These are phyloP conservation scores for Jackrogersella multiformis DNA, from an alignment of 495 filamentous ascomycete genomes.

Conservation along the genomic window DNA sequence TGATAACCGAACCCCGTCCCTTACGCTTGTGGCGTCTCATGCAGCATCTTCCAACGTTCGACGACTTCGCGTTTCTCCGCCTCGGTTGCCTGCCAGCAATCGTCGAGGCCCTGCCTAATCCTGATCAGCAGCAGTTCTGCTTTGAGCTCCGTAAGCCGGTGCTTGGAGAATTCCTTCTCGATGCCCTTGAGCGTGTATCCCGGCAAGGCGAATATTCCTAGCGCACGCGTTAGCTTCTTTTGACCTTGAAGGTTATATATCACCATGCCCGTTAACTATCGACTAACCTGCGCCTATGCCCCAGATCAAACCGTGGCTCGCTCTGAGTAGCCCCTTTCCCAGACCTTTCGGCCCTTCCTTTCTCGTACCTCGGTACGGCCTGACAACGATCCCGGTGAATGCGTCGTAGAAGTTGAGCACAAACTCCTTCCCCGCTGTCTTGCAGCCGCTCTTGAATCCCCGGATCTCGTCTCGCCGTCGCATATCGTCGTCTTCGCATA, in stretches of 20 bases:
- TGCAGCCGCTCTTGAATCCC: conserved; percentile 63
- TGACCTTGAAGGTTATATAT: not conserved
- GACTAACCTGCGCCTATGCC: conserved; percentile 10
- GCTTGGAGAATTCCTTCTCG: conserved; percentile 68
- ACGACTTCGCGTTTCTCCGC: conserved; percentile 40
- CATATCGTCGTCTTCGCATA: conserved; percentile 51
- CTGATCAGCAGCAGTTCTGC: conserved; percentile 40
- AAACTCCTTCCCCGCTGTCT: conserved; percentile 62
- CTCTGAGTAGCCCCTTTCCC: conserved; percentile 42
- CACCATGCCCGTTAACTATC: not conserved
- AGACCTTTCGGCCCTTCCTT: conserved; percentile 53
- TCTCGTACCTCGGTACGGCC: conserved; percentile 50
- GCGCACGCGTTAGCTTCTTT: not conserved
- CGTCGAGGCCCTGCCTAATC: conserved; percentile 42
- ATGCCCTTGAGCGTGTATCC: conserved; percentile 70
- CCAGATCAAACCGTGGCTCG: not conserved
- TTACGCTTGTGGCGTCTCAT: not conserved
- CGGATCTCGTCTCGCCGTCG: conserved; percentile 64
- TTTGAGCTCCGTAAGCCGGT: conserved; percentile 35
- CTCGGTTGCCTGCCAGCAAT: conserved; percentile 29
- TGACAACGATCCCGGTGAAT: conserved; percentile 47
- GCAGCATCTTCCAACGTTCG: conserved; percentile 42
- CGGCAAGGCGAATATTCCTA: conserved; percentile 58
- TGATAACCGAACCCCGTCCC: too few species aligned
- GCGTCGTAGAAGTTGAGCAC: conserved; percentile 52